Percentiles rank a stretch among this genome's conserved stretches.
phyloP scores from a whole-genome alignment of 2,329 filamentous ascomycete genomes.

The Graphiopsis chlorocephala region DNA sequence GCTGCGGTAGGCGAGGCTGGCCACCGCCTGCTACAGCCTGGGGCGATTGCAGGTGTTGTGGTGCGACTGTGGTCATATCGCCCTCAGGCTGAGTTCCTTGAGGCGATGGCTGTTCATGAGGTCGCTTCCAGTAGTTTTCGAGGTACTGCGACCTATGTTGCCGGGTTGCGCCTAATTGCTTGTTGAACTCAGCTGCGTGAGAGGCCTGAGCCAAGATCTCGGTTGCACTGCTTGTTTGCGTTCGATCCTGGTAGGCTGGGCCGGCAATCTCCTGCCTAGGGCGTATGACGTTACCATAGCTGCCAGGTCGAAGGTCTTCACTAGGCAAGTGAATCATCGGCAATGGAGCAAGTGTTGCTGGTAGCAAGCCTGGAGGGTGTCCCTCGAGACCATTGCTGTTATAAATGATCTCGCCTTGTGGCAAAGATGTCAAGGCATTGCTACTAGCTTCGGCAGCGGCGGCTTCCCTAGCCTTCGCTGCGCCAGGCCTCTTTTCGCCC shows the following conservation, averaged over 20 bases:
- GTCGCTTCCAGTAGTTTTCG: conserved; percentile 76
- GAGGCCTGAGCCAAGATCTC: conserved; percentile 85
- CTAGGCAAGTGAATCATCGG: conserved; percentile 82
- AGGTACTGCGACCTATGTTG: conserved; percentile 76
- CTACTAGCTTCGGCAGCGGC: conserved; percentile 64
- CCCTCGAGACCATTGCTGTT: conserved; percentile 59
- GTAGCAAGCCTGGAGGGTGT: conserved; percentile 51
- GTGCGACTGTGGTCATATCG: conserved; percentile 39
- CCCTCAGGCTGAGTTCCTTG: conserved; percentile 37
- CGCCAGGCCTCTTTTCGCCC: conserved; percentile 92
- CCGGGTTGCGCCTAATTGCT: conserved; percentile 75
- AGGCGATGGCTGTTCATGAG: conserved; percentile 71
- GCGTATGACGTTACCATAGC: conserved; percentile 79
- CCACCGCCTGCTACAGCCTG: conserved; percentile 46
- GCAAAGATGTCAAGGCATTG: conserved; percentile 58
- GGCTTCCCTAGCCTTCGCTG: conserved; percentile 81
- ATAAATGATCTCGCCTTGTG: conserved; percentile 85
- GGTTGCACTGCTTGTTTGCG: conserved; percentile 68
- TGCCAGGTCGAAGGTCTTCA: conserved; percentile 72
- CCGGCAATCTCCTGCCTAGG: conserved; percentile 88
- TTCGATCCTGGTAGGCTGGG: conserved; percentile 82
- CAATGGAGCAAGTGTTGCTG: conserved; percentile 63
- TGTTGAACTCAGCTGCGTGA: conserved; percentile 88
- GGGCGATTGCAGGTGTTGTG: conserved; percentile 48
- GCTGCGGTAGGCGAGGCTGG: conserved; percentile 54